phyloP scores from a whole-genome alignment of 805 yeast species.

The Helenozyma baotianmanensis region DNA sequence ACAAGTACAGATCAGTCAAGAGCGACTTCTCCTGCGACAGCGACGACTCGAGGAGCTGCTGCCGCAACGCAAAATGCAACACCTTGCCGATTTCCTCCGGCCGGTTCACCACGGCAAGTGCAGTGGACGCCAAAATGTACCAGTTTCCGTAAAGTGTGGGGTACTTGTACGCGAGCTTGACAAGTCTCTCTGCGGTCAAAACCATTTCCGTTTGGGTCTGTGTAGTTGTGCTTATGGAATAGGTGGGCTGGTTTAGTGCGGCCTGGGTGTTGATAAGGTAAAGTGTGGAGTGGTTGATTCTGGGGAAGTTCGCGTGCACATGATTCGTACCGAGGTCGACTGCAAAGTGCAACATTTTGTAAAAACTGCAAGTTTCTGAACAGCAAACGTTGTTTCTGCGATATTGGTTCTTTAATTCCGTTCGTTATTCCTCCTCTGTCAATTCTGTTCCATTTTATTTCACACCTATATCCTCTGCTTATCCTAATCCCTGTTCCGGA shows the following conservation, averaged over 20 bases:
- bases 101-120: slow-evolving; percentile 74
- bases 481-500: neutral
- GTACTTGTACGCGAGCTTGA: slow-evolving; percentile 46
- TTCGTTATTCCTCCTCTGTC: no score
- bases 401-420: no score
- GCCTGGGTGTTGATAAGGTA: neutral
- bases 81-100: slow-evolving; percentile 77
- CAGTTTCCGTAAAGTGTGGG: slow-evolving; percentile 57
- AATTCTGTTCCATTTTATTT: no score
- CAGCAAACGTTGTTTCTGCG: no score
- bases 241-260: neutral
- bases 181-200: slow-evolving; percentile 54
- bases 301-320: neutral
- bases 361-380: neutral
- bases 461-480: no score
- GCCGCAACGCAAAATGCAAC: slow-evolving; percentile 61
- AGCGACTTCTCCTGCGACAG: slow-evolving; percentile 19
- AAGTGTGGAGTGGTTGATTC: no score
- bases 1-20: slow-evolving; percentile 29
- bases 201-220: slow-evolving; percentile 18
- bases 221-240: neutral
- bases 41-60: slow-evolving; percentile 35
- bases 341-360: neutral
- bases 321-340: neutral
- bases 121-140: slow-evolving; percentile 77